Conservation (phyloP, 176 grass and related monocot species). For the Dactylis glomerata region DNA sequence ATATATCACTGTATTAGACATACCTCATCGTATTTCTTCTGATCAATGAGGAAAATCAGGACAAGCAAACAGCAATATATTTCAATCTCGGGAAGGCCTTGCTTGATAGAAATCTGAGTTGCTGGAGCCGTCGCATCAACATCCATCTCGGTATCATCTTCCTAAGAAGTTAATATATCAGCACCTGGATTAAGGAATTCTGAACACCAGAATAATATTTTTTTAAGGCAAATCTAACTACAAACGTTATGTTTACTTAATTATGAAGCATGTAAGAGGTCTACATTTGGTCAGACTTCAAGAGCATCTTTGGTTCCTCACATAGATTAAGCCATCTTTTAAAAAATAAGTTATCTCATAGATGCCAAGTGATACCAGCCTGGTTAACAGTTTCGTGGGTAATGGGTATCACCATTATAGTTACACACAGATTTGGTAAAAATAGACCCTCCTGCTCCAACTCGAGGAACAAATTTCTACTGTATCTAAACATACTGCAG, state of each 20-base stretch:
- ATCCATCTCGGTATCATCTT: conserved; percentile 74
- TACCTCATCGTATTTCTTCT: conserved; percentile 79
- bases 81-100: conserved; percentile 67
- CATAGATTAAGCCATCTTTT: neutral
- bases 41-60: conserved; percentile 74
- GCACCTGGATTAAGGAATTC: neutral
- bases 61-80: conserved; percentile 88
- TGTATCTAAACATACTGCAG: neutral
- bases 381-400: neutral
- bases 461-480: neutral
- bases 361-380: neutral
- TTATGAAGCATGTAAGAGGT: neutral
- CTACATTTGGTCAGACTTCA: neutral
- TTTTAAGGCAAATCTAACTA: neutral
- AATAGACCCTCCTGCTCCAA: neutral
- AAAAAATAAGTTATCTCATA: neutral
- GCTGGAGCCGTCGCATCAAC: conserved; percentile 47
- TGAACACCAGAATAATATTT: neutral
- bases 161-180: conserved; percentile 40
- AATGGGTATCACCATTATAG: neutral
- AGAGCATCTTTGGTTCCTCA: neutral
- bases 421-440: neutral
- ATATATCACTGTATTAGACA: neutral
- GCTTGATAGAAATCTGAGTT: conserved; percentile 56
- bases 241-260: neutral